Evolutionary conservation across 2,329 filamentous ascomycete species (phyloP), one percentile per base, ranked within the genome.

Genomic region (Ophiostoma fasciatum): DNA sequence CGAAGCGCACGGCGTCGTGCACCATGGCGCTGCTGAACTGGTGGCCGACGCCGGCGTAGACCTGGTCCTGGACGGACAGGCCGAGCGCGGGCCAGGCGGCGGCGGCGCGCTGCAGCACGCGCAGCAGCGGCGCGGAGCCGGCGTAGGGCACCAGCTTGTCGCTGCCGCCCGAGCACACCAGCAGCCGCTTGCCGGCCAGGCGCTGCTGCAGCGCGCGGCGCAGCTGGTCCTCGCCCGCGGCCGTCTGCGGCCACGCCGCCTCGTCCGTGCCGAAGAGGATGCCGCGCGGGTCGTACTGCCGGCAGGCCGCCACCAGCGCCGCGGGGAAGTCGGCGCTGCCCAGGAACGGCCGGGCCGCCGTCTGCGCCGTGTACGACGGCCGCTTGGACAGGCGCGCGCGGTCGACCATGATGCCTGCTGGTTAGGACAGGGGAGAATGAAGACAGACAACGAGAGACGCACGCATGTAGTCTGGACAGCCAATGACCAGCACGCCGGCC

Each of bases 391-490:
- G 62, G 5, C 71, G 63, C 1, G 88, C 88, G 10, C 90, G 82
- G 48, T 88, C 77, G 8, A 63, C 66, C 74, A 96, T 80, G 13
- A 96, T 54, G 15, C 54, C 67, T 43, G 31, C 13, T 17, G 36
- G 26, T 13, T 21, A 34, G 28, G 25, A 7, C 8, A 14, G 15
- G 1, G 20, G 26, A 27, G n/a, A n/a, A 28, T 13, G 10, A 9
- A 22, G 13, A 22, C 4, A 15, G 10, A 18, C 14, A 10, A 6
- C 22, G 15, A 5, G 5, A 35, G 5, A 62, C 54, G 59, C 47
- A 74, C 81, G 65, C 44, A 77, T 72, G 49, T 82, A 94, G 56
- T 98, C 88, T 1, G 87, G 84, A 55, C 85, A 94, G 1, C 88
- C 90, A 36, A 96, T 82, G 18, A 94, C 68, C 3, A 82, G 66